A percentile compares a stretch with the other conserved stretches of the same genome.
These are phyloP conservation scores for Fraxinus greggii DNA, from an alignment of 305 asterid genomes.

Conservation along the genomic window DNA sequence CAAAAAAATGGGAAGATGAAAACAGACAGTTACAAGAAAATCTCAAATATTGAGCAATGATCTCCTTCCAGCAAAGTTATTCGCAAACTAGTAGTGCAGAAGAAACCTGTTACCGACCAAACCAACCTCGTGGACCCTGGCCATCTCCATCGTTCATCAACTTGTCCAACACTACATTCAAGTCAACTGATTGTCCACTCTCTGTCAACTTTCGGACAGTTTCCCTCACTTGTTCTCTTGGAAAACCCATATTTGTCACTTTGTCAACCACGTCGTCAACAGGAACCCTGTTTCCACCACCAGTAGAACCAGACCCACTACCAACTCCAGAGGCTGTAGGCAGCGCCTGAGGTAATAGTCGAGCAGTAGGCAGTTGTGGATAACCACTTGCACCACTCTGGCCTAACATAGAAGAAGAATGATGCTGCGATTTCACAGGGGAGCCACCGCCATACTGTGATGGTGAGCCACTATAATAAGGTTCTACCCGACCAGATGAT, in stretches of 20 bases:
- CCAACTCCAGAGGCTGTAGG: conserved; percentile 72
- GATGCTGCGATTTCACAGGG: conserved; percentile 58
- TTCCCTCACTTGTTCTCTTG: conserved; percentile 86
- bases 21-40: neutral
- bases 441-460: conserved; percentile 61
- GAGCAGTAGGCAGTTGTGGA: conserved; percentile 88
- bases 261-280: conserved; percentile 90
- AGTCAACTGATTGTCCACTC: conserved; percentile 82
- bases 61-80: conserved; percentile 7
- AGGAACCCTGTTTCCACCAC: conserved; percentile 72
- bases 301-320: conserved; percentile 57
- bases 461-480: conserved; percentile 53
- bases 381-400: conserved; percentile 65
- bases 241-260: conserved; percentile 86
- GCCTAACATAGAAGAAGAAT: conserved; percentile 42
- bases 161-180: conserved; percentile 89
- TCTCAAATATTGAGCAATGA: neutral
- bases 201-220: conserved; percentile 83
- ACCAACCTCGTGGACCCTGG: conserved; percentile 70
- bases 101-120: conserved; percentile 48
- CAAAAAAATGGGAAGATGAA: neutral
- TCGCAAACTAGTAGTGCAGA: conserved; percentile 16
- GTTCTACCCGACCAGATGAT: conserved; percentile 57
- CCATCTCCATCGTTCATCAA: conserved; percentile 85
- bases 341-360: conserved; percentile 81